Evolutionary conservation across 2,329 filamentous ascomycete genomes (phyloP).

Genomic region (Drechslerella dactyloides): DNA sequence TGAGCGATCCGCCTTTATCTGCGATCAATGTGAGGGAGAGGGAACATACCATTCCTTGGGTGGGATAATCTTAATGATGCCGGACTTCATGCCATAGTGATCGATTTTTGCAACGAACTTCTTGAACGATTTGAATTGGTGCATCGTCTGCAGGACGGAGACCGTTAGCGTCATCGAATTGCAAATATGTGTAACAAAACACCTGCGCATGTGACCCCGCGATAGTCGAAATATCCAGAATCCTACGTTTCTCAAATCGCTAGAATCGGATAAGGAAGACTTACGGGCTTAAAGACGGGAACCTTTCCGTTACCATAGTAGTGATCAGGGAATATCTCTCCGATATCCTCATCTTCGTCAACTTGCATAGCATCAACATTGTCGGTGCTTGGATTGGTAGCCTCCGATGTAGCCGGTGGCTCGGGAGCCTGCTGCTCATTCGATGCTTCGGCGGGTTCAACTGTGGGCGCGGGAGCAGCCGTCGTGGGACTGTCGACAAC

Average conservation of each 20-base stretch:
- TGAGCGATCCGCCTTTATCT: constrained; percentile 36
- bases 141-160: constrained; percentile 69
- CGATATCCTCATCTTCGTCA: constrained; percentile 68
- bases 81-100: constrained; percentile 94
- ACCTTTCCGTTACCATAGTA: constrained; percentile 83
- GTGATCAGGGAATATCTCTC: constrained; percentile 81
- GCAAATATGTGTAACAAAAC: not conserved
- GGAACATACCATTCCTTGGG: constrained; percentile 82
- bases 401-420: not conserved
- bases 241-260: constrained; percentile 1
- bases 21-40: constrained; percentile 1
- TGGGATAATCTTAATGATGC: constrained; percentile 94
- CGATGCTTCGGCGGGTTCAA: not conserved
- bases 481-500: not conserved
- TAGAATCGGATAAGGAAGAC: constrained; percentile 56
- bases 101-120: constrained; percentile 89
- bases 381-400: constrained; percentile 1
- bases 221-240: not conserved
- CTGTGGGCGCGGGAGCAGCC: not conserved
- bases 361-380: constrained; percentile 10
- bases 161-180: constrained; percentile 5
- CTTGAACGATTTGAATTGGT: constrained; percentile 92
- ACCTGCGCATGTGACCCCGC: not conserved
- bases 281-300: constrained; percentile 86
- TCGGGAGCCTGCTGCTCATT: not conserved